Evolutionary conservation across 495 filamentous ascomycete species (phyloP).

Genomic region (Xylaria longipes): DNA sequence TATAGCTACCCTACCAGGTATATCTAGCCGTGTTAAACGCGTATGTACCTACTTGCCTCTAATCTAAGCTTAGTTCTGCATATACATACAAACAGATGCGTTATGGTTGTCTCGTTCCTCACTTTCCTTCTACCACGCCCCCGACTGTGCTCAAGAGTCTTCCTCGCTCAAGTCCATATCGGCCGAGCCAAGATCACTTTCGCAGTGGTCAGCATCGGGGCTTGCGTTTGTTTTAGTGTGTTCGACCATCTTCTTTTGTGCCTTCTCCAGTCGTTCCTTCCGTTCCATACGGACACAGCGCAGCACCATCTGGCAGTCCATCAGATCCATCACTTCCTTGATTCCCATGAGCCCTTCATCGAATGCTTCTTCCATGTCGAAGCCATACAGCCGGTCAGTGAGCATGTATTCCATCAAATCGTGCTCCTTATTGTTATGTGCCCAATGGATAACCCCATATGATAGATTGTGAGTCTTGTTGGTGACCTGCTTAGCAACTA

Average conservation of each 20-base stretch:
- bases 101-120: neutral
- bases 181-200: conserved; percentile 3
- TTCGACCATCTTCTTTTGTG: conserved; percentile 39
- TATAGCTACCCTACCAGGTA: neutral
- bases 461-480: neutral
- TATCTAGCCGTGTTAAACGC: neutral
- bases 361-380: conserved; percentile 17
- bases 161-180: conserved; percentile 21
- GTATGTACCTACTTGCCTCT: neutral
- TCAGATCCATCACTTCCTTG: conserved; percentile 23
- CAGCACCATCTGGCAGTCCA: conserved; percentile 43
- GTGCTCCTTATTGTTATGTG: neutral
- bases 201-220: neutral
- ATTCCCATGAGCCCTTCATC: conserved; percentile 17
- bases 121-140: neutral
- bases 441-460: neutral
- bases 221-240: neutral
- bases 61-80: neutral
- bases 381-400: neutral
- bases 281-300: conserved; percentile 34
- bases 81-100: neutral
- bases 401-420: conserved; percentile 13
- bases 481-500: neutral
- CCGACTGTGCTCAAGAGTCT: neutral
- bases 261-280: conserved; percentile 18